These are phyloP conservation scores for Tricholoma terreum DNA, from an alignment of 768 basidiomycete genomes.

Conservation along the genomic window DNA sequence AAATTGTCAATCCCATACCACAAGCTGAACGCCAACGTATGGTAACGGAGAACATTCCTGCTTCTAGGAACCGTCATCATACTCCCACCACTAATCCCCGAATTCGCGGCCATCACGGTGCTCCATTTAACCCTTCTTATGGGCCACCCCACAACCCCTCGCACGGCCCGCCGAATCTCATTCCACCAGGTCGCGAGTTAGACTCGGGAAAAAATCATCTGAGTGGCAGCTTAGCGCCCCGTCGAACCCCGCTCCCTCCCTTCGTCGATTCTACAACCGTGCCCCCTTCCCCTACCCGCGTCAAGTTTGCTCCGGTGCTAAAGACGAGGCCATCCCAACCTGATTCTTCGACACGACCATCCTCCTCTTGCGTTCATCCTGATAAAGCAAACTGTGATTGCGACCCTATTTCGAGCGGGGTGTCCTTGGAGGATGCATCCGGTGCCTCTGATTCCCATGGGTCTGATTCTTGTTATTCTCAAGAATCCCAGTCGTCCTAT, in stretches of 20 bases:
- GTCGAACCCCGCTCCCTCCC: conserved; percentile 29
- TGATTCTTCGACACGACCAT: conserved; percentile 3
- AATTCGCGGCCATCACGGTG: conserved; percentile 12
- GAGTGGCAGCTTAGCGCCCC: conserved; percentile 3
- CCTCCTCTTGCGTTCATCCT: neutral
- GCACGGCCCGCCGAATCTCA: conserved; percentile 21
- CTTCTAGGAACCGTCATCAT: neutral
- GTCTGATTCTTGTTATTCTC: neutral
- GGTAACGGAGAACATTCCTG: neutral
- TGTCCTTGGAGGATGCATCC: neutral
- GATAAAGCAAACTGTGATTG: neutral
- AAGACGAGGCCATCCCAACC: conserved; percentile 1
- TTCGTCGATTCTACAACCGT: conserved; percentile 10
- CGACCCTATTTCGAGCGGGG: neutral
- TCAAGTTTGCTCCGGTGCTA: conserved; percentile 17
- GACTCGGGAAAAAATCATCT: neutral
- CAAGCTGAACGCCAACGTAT: neutral
- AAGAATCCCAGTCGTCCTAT: neutral
- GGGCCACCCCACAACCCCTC: conserved; percentile 21
- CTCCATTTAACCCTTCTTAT: conserved; percentile 13
- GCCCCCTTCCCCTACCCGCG: conserved; percentile 17
- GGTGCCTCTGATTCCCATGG: neutral
- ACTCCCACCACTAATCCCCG: neutral
- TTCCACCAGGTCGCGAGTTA: neutral
- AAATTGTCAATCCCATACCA: neutral